Percentiles rank a stretch among this genome's conserved stretches.
These are phyloP conservation scores for Gnetum montanum DNA, from an alignment of 75 land plant species.

Conservation along the genomic window DNA sequence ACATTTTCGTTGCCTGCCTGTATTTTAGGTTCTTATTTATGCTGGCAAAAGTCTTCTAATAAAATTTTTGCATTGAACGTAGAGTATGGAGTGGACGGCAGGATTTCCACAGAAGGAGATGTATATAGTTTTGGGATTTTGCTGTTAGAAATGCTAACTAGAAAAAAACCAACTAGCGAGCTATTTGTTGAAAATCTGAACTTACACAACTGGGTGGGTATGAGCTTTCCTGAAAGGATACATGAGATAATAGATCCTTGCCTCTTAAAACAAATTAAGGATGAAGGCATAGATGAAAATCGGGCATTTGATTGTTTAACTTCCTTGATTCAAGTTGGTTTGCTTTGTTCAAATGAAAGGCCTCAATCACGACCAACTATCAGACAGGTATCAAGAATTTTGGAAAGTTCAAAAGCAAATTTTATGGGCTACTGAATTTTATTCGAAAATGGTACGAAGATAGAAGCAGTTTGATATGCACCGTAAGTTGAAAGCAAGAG, in stretches of 20 bases:
- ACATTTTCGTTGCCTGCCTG: too few relatives aligned
- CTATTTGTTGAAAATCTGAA: not conserved
- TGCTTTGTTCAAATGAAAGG: not conserved
- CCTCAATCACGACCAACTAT: not conserved
- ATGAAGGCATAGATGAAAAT: not conserved
- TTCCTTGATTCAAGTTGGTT: not conserved
- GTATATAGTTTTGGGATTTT: constrained; percentile 14
- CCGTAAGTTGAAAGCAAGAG: too few relatives aligned
- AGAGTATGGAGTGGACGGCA: constrained; percentile 5
- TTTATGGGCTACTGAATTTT: too few relatives aligned
- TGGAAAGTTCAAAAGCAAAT: too few relatives aligned
- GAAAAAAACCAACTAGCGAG: constrained; percentile 6
- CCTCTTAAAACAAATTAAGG: not conserved
- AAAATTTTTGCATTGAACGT: not conserved
- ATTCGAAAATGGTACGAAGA: too few relatives aligned
- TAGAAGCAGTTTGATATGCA: too few relatives aligned
- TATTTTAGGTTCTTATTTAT: too few relatives aligned
- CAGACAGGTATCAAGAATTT: too few relatives aligned
- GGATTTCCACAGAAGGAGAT: constrained; percentile 8
- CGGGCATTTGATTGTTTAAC: not conserved
- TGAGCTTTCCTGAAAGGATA: not conserved
- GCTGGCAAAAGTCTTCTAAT: too few relatives aligned
- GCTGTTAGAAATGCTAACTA: constrained; percentile 7
- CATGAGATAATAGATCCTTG: not conserved
- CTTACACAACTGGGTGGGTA: constrained; percentile 7